phyloP scores from a whole-genome alignment of 139 green algal genomes.

The Picocystis salinarum region DNA sequence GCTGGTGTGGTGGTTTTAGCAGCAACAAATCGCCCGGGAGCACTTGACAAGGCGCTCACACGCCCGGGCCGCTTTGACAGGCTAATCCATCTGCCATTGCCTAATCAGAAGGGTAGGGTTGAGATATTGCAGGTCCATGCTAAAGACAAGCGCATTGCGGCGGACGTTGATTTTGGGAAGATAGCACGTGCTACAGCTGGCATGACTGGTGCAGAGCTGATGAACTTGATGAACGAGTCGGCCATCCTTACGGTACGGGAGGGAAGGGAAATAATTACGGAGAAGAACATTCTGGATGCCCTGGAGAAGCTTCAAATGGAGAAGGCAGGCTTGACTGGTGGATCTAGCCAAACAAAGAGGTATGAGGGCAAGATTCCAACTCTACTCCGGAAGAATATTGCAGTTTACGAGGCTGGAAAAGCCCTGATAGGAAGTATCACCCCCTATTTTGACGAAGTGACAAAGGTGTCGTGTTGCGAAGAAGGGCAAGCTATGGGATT shows the following conservation, averaged over 20 bases:
- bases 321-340: conserved; percentile 7
- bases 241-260: conserved; percentile 55
- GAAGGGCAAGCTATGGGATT: conserved; percentile 23
- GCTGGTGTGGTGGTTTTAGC: conserved; percentile 75
- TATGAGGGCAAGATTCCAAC: conserved; percentile 1
- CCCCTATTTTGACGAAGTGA: conserved; percentile 61
- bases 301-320: conserved; percentile 68
- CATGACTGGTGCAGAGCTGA: conserved; percentile 75
- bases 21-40: conserved; percentile 81
- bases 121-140: conserved; percentile 80
- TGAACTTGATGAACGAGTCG: conserved; percentile 73
- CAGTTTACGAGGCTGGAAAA: conserved; percentile 66
- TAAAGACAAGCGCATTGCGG: conserved; percentile 49
- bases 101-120: conserved; percentile 47
- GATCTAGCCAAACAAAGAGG: not conserved
- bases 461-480: conserved; percentile 28
- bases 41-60: conserved; percentile 72
- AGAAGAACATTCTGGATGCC: conserved; percentile 63
- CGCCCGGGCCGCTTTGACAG: conserved; percentile 89
- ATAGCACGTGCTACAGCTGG: conserved; percentile 63
- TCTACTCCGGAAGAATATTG: conserved; percentile 24
- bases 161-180: conserved; percentile 51
- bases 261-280: conserved; percentile 35
- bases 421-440: conserved; percentile 58
- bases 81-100: conserved; percentile 75